Conservation (phyloP, 352 stramenopile genomes). For the Phytopythium aichiense region DNA sequence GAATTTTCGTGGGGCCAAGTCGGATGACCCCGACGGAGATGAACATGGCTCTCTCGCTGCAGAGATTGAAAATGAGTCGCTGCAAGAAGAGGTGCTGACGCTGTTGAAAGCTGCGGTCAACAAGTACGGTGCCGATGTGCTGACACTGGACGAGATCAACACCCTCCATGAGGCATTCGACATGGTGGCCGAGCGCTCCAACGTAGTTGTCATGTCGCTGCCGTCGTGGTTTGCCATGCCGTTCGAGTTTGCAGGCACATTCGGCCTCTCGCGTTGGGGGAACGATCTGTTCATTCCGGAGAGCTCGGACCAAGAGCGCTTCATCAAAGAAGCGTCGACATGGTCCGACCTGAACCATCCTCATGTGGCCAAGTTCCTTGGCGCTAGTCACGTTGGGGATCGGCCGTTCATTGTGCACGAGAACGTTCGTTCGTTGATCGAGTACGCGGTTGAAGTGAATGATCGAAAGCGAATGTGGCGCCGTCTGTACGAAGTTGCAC, state of each 20-base stretch:
- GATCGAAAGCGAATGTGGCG: constrained; percentile 2
- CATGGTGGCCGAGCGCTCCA: background rate
- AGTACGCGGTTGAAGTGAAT: background rate
- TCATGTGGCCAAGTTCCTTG: constrained; percentile 6
- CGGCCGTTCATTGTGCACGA: constrained; percentile 4
- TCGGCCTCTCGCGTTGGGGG: background rate
- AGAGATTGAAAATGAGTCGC: background rate
- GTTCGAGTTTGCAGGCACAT: constrained; percentile 6
- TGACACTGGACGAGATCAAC: background rate
- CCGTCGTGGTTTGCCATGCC: background rate
- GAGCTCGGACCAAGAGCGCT: background rate
- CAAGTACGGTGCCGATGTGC: constrained; percentile 3
- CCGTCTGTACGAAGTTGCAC: constrained; percentile 1
- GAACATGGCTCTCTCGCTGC: background rate
- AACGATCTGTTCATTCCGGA: background rate
- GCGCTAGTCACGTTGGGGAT: background rate
- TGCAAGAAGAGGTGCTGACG: background rate
- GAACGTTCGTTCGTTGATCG: background rate
- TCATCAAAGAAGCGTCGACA: background rate
- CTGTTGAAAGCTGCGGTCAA: background rate
- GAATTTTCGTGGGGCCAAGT: no score
- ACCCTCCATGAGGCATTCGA: background rate
- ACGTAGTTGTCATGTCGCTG: constrained; percentile 2
- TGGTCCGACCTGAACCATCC: constrained; percentile 3
- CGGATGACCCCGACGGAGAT: background rate